phyloP scores from a whole-genome alignment of 768 basidiomycete genomes.

The Leccinum pellstonianum region DNA sequence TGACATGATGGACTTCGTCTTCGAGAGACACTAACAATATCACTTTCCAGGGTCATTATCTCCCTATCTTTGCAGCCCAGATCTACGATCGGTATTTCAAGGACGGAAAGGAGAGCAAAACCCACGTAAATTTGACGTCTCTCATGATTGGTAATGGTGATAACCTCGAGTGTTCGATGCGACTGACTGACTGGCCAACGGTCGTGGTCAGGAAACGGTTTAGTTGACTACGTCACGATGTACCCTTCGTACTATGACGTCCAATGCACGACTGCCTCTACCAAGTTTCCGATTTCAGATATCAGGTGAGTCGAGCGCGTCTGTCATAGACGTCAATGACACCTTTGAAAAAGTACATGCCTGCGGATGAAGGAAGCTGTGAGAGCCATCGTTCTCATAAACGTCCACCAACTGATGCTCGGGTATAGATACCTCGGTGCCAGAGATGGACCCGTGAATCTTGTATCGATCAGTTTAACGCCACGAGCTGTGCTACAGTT shows the following conservation, averaged over 20 bases:
- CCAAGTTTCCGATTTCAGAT: constrained; percentile 43
- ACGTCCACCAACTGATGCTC: background rate
- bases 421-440: constrained; percentile 64
- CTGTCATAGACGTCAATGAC: background rate
- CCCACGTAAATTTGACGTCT: too few species aligned
- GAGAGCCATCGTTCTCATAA: constrained; percentile 5
- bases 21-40: constrained; percentile 29
- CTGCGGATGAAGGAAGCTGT: constrained; percentile 45
- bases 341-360: constrained; percentile 28
- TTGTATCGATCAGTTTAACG: constrained; percentile 69
- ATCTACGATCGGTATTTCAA: too few species aligned
- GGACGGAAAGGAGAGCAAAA: too few species aligned
- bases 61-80: constrained; percentile 43
- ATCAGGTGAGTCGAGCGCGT: constrained; percentile 13
- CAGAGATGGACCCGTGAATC: constrained; percentile 50
- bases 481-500: constrained; percentile 66
- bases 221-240: constrained; percentile 41
- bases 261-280: constrained; percentile 50
- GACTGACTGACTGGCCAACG: background rate
- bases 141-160: constrained; percentile 42
- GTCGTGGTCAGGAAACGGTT: constrained; percentile 39
- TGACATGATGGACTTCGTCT: background rate
- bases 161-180: background rate
- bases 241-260: constrained; percentile 48
- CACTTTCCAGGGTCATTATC: constrained; percentile 25